Conservation (phyloP, 2,329 filamentous ascomycete species). For the Septoria linicola region DNA sequence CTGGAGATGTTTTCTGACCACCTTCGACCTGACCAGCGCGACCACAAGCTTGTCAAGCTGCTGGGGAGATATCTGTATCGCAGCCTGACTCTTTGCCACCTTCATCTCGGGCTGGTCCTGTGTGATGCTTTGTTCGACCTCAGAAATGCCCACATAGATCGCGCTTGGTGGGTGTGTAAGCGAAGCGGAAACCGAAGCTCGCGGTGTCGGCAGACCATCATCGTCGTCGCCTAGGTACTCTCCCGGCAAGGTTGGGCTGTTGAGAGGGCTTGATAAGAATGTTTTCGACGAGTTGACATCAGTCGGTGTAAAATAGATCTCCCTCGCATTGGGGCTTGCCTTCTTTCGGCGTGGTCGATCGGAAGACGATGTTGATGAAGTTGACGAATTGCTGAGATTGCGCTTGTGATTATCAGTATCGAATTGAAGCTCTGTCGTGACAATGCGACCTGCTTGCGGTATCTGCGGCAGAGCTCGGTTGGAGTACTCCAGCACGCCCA, state of each 20-base stretch:
- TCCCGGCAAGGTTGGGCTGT: constrained; percentile 21
- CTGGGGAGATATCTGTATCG: constrained; percentile 21
- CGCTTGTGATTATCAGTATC: constrained; percentile 20
- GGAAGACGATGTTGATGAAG: constrained; percentile 8
- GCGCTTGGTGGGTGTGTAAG: constrained; percentile 18
- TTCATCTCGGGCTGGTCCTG: background rate
- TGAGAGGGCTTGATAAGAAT: constrained; percentile 29
- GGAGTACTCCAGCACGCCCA: constrained; percentile 8
- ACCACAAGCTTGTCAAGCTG: constrained; percentile 30
- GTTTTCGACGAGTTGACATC: constrained; percentile 26
- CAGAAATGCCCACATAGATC: constrained; percentile 16
- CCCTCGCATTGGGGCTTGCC: constrained; percentile 12
- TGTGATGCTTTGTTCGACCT: background rate
- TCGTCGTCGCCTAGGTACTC: background rate
- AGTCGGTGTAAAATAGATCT: constrained; percentile 33
- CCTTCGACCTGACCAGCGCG: constrained; percentile 27
- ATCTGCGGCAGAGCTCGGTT: constrained; percentile 4
- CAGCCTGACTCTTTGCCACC: background rate
- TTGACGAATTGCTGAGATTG: constrained; percentile 16
- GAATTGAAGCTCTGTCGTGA: constrained; percentile 5
- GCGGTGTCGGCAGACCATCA: constrained; percentile 18
- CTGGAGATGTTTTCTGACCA: constrained; percentile 27
- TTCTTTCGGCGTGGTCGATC: constrained; percentile 13
- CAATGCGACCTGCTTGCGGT: background rate
- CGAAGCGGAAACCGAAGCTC: constrained; percentile 5